Conservation (phyloP, 306 rosid genomes). For the Psophocarpus tetragonolobus region DNA sequence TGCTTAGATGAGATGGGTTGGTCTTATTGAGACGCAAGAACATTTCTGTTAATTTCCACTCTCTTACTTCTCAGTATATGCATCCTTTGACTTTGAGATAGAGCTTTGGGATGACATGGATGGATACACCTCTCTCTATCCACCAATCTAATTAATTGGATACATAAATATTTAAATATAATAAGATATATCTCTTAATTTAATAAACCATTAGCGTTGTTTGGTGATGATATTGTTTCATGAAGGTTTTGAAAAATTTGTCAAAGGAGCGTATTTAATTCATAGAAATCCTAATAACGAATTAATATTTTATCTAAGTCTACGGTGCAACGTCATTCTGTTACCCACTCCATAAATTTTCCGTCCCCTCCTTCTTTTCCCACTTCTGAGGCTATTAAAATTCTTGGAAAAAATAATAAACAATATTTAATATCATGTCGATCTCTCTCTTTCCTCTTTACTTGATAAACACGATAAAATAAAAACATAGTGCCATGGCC, state of each 20-base stretch:
- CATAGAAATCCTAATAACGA: not conserved
- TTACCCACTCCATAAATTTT: not conserved
- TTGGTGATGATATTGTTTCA: not conserved
- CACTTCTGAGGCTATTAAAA: not conserved
- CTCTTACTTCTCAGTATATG: not conserved
- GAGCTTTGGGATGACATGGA: not conserved
- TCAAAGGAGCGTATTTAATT: not conserved
- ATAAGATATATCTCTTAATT: not conserved
- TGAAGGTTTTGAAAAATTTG: not conserved
- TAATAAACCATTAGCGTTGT: not conserved
- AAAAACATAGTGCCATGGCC: not conserved
- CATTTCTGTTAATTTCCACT: not conserved
- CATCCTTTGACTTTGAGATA: not conserved
- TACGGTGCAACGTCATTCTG: not conserved
- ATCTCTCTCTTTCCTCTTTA: not conserved
- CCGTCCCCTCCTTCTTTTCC: not conserved
- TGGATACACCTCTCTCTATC: not conserved
- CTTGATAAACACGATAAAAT: not conserved
- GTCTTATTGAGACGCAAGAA: not conserved
- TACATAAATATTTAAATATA: not conserved
- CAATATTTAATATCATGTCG: not conserved
- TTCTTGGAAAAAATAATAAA: not conserved
- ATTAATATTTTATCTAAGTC: not conserved
- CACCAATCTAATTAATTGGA: conserved; percentile 5
- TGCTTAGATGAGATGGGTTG: conserved; percentile 24